Base-by-base conservation (phyloP, 805 yeast genomes). In the Myxozyma vanderwaltii region DNA sequence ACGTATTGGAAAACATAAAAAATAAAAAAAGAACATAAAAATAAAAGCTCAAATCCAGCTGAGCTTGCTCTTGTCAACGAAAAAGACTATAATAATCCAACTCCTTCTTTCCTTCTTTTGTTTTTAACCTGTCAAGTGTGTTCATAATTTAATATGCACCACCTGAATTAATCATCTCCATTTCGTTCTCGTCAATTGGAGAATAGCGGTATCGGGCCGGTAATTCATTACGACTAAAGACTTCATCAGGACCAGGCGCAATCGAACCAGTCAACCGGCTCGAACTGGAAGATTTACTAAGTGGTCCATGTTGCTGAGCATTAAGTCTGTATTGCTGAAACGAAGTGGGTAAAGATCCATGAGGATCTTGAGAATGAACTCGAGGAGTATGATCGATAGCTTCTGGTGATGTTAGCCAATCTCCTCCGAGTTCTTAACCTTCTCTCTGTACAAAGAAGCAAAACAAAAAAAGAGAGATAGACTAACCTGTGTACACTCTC, bases 91-190 rank as follows among this genome's bases (percentile, higher is more conserved):
- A 5, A 38, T 38, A 5, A 5, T 15, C 15, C 21, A 38, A 5
- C 21, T 8, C 15, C 21, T 7, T 15, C 6, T 38, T 15, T 38
- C 21, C 15, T 8, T 7, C 41, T 38, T 13, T 38, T 38, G 7
- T 15, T 15, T 7, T 17, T 17, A 10, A 13, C 36, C 8, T 33
- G 8, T 33, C 36, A 13, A 8, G 13, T 13, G 12, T 10, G 13
- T 7, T 7, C 19, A 17, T 12, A 17, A 24, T 15, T 40, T 39
- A 51, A 17, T 24, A 10, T 5, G 96, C 96, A 67, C 97, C 97
- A 57, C 98, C 99, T 54, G 82, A 79, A 67, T 84, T 81, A 67
- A 92, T 83, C 64, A 83, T 81, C 10, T 88, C 96, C 27, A 87
- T 83, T 74, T 92, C 99, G 15, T 67, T 55, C 19, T 82, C 88